These are phyloP conservation scores for Phytophthora melonis DNA, from an alignment of 352 stramenopile genomes.

Conservation along the genomic window DNA sequence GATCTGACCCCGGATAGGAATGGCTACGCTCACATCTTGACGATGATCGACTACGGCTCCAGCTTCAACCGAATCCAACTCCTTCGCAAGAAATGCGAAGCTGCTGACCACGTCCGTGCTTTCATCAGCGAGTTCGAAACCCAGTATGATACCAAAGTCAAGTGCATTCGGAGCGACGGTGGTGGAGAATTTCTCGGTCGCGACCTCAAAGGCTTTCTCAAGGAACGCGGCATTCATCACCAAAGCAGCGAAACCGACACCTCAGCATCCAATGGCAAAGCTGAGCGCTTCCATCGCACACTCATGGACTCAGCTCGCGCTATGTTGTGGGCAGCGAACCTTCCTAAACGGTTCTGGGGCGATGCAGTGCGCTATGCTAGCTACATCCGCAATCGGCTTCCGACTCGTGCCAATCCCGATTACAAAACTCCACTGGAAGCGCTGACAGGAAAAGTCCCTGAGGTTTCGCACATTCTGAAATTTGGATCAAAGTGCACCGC, in stretches of 20 bases:
- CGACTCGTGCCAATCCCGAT: not conserved
- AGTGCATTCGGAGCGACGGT: not conserved
- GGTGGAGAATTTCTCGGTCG: slow-evolving; percentile 1
- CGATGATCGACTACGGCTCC: slow-evolving; percentile 21
- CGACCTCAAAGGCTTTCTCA: not conserved
- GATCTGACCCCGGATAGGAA: slow-evolving; percentile 8
- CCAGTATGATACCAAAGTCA: not conserved
- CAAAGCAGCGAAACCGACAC: not conserved
- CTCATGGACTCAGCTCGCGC: slow-evolving; percentile 12
- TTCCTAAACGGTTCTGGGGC: not conserved
- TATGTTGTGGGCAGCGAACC: slow-evolving; percentile 3
- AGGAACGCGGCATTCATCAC: not conserved
- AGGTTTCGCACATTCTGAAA: not conserved
- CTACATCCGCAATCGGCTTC: not conserved
- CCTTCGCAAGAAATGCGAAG: slow-evolving; percentile 10
- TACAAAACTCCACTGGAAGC: not conserved
- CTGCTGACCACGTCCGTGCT: not conserved
- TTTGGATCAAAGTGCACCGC: not conserved
- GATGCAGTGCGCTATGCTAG: not conserved
- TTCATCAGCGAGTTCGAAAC: slow-evolving; percentile 8
- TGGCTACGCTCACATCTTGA: slow-evolving; percentile 19
- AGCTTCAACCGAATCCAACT: slow-evolving; percentile 23
- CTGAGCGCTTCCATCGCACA: slow-evolving; percentile 5
- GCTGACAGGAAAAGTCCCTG: not conserved
- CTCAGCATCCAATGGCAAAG: slow-evolving; percentile 9